Evolutionary conservation across 2,329 filamentous ascomycete species (phyloP).

Genomic region (Diaporthe sp.): DNA sequence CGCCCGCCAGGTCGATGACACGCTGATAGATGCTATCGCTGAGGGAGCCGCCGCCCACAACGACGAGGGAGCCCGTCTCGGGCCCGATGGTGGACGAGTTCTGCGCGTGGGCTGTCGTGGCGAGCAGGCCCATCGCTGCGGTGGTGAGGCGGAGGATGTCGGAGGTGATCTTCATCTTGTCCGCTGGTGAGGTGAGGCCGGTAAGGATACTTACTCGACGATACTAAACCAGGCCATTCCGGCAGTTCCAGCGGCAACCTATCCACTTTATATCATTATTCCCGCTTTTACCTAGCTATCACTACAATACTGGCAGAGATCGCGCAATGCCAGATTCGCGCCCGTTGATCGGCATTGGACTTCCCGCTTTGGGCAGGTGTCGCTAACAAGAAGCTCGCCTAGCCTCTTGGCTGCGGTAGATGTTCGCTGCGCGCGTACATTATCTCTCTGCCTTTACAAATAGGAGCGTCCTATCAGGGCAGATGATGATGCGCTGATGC

Average conservation of each 20-base stretch:
- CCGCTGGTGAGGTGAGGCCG: background rate
- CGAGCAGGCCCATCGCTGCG: slow-evolving; percentile 24
- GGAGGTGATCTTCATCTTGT: slow-evolving; percentile 22
- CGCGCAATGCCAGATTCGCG: slow-evolving; percentile 10
- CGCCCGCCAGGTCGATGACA: slow-evolving; percentile 49
- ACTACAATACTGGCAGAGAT: slow-evolving; percentile 17
- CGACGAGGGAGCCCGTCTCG: slow-evolving; percentile 49
- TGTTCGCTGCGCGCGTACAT: background rate
- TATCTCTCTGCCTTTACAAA: background rate
- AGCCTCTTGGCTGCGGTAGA: slow-evolving; percentile 25
- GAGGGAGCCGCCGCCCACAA: slow-evolving; percentile 50
- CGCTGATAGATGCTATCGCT: slow-evolving; percentile 50
- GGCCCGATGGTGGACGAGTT: slow-evolving; percentile 45
- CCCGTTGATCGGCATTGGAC: background rate
- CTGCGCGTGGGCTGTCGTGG: background rate
- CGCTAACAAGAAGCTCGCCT: slow-evolving; percentile 1
- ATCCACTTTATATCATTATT: background rate
- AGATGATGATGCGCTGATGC: background rate
- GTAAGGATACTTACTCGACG: background rate
- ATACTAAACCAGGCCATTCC: background rate
- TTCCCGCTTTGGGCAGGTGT: slow-evolving; percentile 27
- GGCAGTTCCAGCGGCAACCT: background rate
- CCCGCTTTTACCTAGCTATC: background rate
- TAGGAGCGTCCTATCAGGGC: background rate
- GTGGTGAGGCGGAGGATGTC: background rate